Conservation (phyloP, 805 yeast genomes). For the Limtongia smithiae region DNA sequence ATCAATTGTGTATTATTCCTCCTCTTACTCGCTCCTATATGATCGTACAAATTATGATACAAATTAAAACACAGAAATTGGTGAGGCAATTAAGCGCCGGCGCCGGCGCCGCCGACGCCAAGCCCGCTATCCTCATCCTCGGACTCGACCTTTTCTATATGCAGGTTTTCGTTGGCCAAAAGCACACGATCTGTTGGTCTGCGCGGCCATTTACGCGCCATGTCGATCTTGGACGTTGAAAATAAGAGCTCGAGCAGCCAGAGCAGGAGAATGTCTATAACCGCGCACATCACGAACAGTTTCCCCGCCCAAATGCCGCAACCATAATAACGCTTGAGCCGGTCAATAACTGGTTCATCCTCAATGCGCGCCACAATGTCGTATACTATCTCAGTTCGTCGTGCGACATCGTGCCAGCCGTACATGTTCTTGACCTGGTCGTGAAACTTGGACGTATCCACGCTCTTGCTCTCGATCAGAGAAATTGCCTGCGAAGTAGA, state of each 20-base stretch:
- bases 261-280: constrained; percentile 70
- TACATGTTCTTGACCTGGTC: constrained; percentile 75
- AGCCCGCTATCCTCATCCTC: constrained; percentile 25
- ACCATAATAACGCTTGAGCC: constrained; percentile 61
- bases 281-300: constrained; percentile 71
- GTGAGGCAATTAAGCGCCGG: no score
- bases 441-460: constrained; percentile 77
- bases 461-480: constrained; percentile 50
- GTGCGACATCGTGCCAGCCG: constrained; percentile 87
- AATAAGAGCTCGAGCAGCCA: constrained; percentile 62
- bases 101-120: neutral
- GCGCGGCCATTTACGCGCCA: constrained; percentile 49
- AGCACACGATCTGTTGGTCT: constrained; percentile 20
- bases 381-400: constrained; percentile 80
- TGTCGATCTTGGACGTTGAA: constrained; percentile 69
- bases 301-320: constrained; percentile 78
- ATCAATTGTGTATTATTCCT: no score
- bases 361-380: constrained; percentile 40
- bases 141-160: constrained; percentile 17
- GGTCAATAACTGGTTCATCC: constrained; percentile 52
- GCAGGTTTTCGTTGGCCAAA: constrained; percentile 15
- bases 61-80: no score
- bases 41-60: no score
- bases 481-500: constrained; percentile 71
- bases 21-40: no score